A percentile compares a stretch with the other conserved stretches of the same genome.
phyloP scores from a whole-genome alignment of 495 filamentous ascomycete genomes.

The Tetracladium marchalianum region DNA sequence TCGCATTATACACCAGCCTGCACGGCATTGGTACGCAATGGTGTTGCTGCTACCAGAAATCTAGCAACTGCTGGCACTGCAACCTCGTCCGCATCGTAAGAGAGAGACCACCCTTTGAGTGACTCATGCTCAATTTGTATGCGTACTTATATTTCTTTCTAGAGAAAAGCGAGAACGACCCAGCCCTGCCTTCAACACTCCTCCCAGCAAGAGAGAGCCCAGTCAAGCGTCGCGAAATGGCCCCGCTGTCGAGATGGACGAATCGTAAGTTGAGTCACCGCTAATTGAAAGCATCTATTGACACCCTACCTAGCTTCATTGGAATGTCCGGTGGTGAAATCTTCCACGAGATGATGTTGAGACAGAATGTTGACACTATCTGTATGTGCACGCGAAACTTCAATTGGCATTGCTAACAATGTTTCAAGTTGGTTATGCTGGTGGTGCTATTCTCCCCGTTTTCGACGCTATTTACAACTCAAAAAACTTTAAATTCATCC shows the following conservation, averaged over 20 bases:
- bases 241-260: conserved; percentile 58
- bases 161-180: conserved; percentile 19
- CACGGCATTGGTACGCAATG: conserved; percentile 14
- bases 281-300: conserved; percentile 17
- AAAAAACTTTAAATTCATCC: conserved; percentile 67
- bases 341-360: conserved; percentile 98
- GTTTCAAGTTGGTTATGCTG: conserved; percentile 59
- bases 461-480: conserved; percentile 81
- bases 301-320: conserved; percentile 57
- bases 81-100: conserved; percentile 3
- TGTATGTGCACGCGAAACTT: conserved; percentile 46
- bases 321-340: conserved; percentile 94
- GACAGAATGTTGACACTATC: conserved; percentile 84
- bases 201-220: conserved; percentile 28
- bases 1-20: conserved; percentile 1
- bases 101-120: not conserved
- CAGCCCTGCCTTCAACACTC: conserved; percentile 18
- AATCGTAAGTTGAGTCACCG: conserved; percentile 42
- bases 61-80: conserved; percentile 17
- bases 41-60: conserved; percentile 7
- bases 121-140: conserved; percentile 12
- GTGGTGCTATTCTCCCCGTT: conserved; percentile 74
- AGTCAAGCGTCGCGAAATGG: conserved; percentile 60
- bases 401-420: conserved; percentile 10
- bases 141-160: not conserved